Percentiles rank a stretch among this genome's conserved stretches.
Conservation (phyloP, 2,329 filamentous ascomycete genomes). For the Metarhizium rileyi region DNA sequence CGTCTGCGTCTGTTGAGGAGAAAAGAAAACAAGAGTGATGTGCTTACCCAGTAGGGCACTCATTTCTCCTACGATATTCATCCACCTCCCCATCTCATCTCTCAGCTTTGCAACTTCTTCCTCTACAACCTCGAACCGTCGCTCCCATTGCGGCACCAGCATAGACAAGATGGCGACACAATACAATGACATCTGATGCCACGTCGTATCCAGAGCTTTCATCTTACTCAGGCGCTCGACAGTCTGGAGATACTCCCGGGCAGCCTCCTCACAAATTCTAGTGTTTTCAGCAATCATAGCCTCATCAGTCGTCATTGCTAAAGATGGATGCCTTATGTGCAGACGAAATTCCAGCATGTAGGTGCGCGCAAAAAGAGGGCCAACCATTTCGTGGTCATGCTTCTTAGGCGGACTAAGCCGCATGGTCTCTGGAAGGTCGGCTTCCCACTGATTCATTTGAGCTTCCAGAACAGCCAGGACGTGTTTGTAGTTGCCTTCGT, state of each 20-base stretch:
- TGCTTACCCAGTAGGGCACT: slow-evolving; percentile 52
- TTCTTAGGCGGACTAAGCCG: slow-evolving; percentile 32
- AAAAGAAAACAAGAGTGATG: too few species aligned
- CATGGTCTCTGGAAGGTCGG: slow-evolving; percentile 53
- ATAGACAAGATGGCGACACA: slow-evolving; percentile 64
- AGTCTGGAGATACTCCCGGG: slow-evolving; percentile 52
- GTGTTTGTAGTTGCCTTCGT: slow-evolving; percentile 52
- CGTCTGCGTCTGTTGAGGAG: too few species aligned
- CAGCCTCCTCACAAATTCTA: slow-evolving; percentile 55
- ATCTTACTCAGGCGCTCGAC: slow-evolving; percentile 50
- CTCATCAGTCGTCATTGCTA: slow-evolving; percentile 44
- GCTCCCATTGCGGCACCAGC: slow-evolving; percentile 59
- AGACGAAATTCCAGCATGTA: slow-evolving; percentile 49
- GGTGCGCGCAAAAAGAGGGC: slow-evolving; percentile 44
- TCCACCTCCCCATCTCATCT: slow-evolving; percentile 60
- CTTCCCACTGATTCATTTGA: slow-evolving; percentile 52
- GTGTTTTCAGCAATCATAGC: slow-evolving; percentile 51
- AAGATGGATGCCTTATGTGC: slow-evolving; percentile 51
- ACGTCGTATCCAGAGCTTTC: slow-evolving; percentile 67
- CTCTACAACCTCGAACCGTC: slow-evolving; percentile 47
- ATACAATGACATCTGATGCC: slow-evolving; percentile 65
- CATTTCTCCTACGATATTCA: slow-evolving; percentile 57
- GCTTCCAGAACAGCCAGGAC: slow-evolving; percentile 57
- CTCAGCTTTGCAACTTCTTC: slow-evolving; percentile 51
- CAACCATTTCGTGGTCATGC: slow-evolving; percentile 34